Percentiles rank a stretch among this genome's conserved stretches.
Conservation (phyloP, 768 basidiomycete species). For the Coprinopsis cinerea region DNA sequence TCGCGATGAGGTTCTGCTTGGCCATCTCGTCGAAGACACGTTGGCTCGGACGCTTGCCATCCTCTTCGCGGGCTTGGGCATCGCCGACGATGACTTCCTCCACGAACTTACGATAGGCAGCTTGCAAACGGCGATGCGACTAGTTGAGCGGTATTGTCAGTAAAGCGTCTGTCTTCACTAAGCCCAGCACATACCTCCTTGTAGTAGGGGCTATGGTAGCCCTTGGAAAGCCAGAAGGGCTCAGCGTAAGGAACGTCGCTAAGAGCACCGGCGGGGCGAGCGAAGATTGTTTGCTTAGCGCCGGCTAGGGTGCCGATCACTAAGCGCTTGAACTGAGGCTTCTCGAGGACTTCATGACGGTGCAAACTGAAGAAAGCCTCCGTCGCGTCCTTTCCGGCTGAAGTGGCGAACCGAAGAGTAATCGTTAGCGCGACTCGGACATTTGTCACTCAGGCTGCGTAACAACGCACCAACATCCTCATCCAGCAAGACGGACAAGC, state of each 20-base stretch:
- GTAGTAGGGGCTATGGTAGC: slow-evolving; percentile 72
- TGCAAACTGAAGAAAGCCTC: slow-evolving; percentile 87
- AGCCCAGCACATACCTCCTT: slow-evolving; percentile 43
- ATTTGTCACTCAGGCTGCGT: neutral
- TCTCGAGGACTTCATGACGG: slow-evolving; percentile 72
- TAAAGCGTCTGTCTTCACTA: slow-evolving; percentile 29
- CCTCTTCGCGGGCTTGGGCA: slow-evolving; percentile 60
- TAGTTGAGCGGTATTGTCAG: slow-evolving; percentile 18
- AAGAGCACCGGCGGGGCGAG: slow-evolving; percentile 48
- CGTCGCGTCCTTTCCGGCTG: slow-evolving; percentile 82
- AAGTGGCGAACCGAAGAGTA: slow-evolving; percentile 14
- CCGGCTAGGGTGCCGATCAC: slow-evolving; percentile 66
- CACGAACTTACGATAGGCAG: slow-evolving; percentile 59
- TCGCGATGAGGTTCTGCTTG: slow-evolving; percentile 39
- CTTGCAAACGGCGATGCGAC: slow-evolving; percentile 54
- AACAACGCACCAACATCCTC: slow-evolving; percentile 57
- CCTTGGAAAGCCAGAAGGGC: slow-evolving; percentile 69
- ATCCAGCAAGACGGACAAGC: slow-evolving; percentile 70
- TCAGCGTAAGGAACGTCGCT: slow-evolving; percentile 84
- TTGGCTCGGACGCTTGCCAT: slow-evolving; percentile 73
- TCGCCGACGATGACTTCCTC: slow-evolving; percentile 62
- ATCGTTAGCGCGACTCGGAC: neutral
- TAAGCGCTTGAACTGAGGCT: slow-evolving; percentile 68
- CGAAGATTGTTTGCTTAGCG: slow-evolving; percentile 47
- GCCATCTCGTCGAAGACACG: slow-evolving; percentile 68